Conservation (phyloP, 1,284 basidiomycete species). For the Taiwanofungus camphoratus region DNA sequence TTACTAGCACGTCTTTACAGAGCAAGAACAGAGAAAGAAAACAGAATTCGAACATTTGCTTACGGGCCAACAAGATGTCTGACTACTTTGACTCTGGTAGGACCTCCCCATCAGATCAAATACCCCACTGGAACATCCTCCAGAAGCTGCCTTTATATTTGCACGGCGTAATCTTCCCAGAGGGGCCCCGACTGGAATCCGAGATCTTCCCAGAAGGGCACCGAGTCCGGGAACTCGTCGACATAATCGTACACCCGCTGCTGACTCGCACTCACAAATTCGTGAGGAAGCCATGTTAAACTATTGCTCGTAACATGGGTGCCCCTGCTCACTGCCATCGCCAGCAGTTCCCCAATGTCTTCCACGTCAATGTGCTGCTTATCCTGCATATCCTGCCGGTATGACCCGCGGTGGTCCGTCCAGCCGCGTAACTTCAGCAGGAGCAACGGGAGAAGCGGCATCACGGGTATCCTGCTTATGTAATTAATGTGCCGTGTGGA, state of each 20-base stretch:
- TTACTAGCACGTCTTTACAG: too few species aligned
- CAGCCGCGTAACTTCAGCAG: conserved; percentile 48
- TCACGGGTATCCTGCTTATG: conserved; percentile 31
- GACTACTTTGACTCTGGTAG: too few species aligned
- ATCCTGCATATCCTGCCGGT: conserved; percentile 25
- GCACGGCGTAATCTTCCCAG: too few species aligned
- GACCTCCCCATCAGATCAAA: too few species aligned
- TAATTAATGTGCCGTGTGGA: conserved; percentile 24
- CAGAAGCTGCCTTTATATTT: too few species aligned
- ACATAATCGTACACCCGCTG: neutral
- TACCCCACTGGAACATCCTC: too few species aligned
- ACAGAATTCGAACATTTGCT: too few species aligned
- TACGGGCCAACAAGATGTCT: too few species aligned
- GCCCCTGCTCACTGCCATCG: conserved; percentile 22
- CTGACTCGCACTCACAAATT: neutral
- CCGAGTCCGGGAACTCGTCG: neutral
- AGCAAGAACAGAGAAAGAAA: too few species aligned
- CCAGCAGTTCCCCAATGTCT: conserved; percentile 39
- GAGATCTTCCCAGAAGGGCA: conserved; percentile 12
- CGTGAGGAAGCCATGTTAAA: neutral
- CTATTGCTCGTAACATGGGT: neutral
- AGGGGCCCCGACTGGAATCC: too few species aligned
- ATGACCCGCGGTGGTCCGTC: conserved; percentile 37
- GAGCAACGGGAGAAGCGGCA: conserved; percentile 40
- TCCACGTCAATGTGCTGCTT: conserved; percentile 38